A percentile compares a stretch with the other conserved stretches of the same genome.
These are phyloP conservation scores for Dimocarpus longan DNA, from an alignment of 345 rosid species.

Conservation along the genomic window DNA sequence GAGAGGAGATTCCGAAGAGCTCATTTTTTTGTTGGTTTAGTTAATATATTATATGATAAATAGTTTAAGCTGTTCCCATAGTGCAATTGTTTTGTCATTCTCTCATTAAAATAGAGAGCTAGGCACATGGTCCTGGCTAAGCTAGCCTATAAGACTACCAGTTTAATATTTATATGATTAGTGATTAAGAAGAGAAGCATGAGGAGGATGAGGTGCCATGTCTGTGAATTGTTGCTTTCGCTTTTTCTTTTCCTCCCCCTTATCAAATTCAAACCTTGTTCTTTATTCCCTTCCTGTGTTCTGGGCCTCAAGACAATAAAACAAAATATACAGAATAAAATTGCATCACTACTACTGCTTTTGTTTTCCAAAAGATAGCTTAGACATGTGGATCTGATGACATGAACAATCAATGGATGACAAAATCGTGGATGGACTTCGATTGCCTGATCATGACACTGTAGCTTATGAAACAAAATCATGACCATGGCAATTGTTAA, in stretches of 20 bases:
- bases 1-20: conserved; percentile 31
- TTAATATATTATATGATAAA: conserved; percentile 12
- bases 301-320: conserved; percentile 29
- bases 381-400: conserved; percentile 34
- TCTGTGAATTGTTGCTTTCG: conserved; percentile 30
- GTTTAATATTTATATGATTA: conserved; percentile 12
- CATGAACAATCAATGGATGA: conserved; percentile 21
- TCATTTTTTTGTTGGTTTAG: conserved; percentile 1
- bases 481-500: background rate
- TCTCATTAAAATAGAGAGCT: conserved; percentile 13
- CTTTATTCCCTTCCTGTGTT: conserved; percentile 28
- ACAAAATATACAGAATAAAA: conserved; percentile 20
- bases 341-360: conserved; percentile 23
- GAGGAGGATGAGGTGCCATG: conserved; percentile 34
- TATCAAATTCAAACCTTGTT: conserved; percentile 6
- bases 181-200: background rate
- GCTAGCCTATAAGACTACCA: conserved; percentile 14
- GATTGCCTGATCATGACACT: conserved; percentile 9
- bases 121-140: conserved; percentile 41
- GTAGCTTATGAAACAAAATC: conserved; percentile 1
- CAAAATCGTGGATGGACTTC: conserved; percentile 23
- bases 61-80: background rate
- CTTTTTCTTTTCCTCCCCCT: background rate
- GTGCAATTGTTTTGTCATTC: conserved; percentile 22
- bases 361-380: background rate